A percentile compares a stretch with the other conserved stretches of the same genome.
These are phyloP conservation scores for Auriscalpium vulgare DNA, from an alignment of 768 basidiomycete species.

Conservation along the genomic window DNA sequence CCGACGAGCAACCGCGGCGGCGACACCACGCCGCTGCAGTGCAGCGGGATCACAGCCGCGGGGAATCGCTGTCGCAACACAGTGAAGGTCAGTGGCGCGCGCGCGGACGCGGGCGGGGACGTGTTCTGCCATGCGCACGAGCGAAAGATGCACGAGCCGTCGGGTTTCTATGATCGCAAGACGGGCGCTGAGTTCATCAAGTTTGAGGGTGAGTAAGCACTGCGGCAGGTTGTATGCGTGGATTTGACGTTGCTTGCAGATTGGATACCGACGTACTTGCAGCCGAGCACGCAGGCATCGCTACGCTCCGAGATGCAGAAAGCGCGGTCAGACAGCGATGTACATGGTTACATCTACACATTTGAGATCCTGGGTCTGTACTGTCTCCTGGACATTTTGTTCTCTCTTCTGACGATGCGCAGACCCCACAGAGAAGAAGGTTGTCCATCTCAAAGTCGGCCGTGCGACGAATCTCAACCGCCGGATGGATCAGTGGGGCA, in stretches of 20 bases:
- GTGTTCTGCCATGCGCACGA: conserved; percentile 60
- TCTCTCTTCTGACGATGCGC: not conserved
- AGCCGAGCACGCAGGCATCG: conserved; percentile 49
- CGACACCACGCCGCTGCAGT: conserved; percentile 32
- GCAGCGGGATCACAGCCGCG: conserved; percentile 56
- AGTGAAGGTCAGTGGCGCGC: conserved; percentile 36
- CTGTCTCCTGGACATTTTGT: not conserved
- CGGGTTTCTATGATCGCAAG: conserved; percentile 51
- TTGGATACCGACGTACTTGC: conserved; percentile 64
- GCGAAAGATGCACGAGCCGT: conserved; percentile 42
- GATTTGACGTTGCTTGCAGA: conserved; percentile 28
- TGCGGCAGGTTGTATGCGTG: not conserved
- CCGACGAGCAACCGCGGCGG: conserved; percentile 14
- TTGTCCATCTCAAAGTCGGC: conserved; percentile 71
- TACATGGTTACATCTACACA: conserved; percentile 71
- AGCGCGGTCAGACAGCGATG: conserved; percentile 46
- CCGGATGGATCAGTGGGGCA: conserved; percentile 72
- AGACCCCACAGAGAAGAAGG: conserved; percentile 28
- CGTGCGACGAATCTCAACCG: conserved; percentile 66
- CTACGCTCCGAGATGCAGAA: conserved; percentile 49
- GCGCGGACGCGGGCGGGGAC: conserved; percentile 25
- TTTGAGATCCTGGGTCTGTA: conserved; percentile 67
- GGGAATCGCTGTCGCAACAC: conserved; percentile 47
- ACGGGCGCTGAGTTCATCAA: conserved; percentile 41
- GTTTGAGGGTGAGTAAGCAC: conserved; percentile 39